These are phyloP conservation scores for Copromyces sp. DNA, from an alignment of 495 filamentous ascomycete genomes.

Conservation along the genomic window DNA sequence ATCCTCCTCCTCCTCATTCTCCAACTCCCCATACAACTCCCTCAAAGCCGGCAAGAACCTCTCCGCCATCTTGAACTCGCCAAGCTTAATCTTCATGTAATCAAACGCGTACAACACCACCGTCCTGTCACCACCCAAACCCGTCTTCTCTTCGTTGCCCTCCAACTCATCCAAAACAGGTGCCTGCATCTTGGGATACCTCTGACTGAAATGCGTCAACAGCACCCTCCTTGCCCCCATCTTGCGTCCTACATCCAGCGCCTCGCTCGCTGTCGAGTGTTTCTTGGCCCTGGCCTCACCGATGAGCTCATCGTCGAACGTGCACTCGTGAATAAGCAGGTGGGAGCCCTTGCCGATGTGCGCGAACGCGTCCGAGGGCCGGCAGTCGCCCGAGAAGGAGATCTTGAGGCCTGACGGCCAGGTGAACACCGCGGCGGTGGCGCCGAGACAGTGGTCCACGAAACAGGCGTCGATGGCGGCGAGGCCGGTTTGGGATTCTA, in stretches of 20 bases:
- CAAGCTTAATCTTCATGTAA: conserved; percentile 71
- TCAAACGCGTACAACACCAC: conserved; percentile 72
- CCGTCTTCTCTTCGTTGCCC: conserved; percentile 3
- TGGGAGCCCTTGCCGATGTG: conserved; percentile 63
- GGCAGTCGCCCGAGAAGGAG: conserved; percentile 86
- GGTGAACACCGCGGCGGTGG: conserved; percentile 64
- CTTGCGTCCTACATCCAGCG: conserved; percentile 58
- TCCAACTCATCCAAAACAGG: conserved; percentile 27
- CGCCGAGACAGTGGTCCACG: conserved; percentile 71
- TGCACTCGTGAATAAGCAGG: conserved; percentile 88
- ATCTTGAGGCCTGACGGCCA: conserved; percentile 74
- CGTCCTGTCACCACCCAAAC: conserved; percentile 1
- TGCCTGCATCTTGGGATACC: conserved; percentile 78
- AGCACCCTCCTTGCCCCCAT: conserved; percentile 72
- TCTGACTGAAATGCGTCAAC: conserved; percentile 88
- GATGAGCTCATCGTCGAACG: conserved; percentile 74
- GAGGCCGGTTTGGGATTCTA: conserved; percentile 26
- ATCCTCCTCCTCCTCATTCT: background rate
- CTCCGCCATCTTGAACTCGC: conserved; percentile 70
- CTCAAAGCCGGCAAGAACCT: conserved; percentile 58
- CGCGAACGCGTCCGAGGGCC: conserved; percentile 61
- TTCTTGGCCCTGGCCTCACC: conserved; percentile 79
- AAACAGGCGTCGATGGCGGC: conserved; percentile 43
- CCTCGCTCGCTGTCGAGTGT: conserved; percentile 78
- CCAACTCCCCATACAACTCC: background rate